phyloP scores from a whole-genome alignment of 177 flowering plant genomes.

The Tripterygium wilfordii region DNA sequence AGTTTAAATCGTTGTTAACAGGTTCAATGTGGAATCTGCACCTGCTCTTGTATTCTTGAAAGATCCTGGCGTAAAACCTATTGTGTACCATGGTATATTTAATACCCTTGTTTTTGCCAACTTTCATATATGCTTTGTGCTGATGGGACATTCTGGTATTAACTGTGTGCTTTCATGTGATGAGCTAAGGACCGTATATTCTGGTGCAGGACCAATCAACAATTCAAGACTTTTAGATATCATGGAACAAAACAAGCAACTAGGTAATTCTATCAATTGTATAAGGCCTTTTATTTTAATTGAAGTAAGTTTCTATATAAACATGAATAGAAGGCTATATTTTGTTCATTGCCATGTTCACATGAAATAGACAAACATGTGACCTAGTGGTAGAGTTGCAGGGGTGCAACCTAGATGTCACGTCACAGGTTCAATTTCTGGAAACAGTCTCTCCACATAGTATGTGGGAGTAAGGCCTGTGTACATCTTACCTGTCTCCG shows the following conservation, averaged over 20 bases:
- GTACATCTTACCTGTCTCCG: too few species aligned
- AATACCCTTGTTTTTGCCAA: constrained; percentile 4
- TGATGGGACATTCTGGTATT: not conserved
- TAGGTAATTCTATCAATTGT: constrained; percentile 34
- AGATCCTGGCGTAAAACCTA: constrained; percentile 82
- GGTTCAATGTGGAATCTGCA: constrained; percentile 91
- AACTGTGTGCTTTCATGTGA: not conserved
- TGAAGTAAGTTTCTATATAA: too few species aligned
- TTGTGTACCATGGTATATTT: constrained; percentile 66
- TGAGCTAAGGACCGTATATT: constrained; percentile 8
- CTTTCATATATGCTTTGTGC: not conserved
- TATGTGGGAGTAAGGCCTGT: too few species aligned
- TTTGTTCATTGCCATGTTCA: too few species aligned
- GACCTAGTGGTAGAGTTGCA: too few species aligned
- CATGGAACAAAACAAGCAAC: constrained; percentile 81
- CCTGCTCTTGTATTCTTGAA: constrained; percentile 86
- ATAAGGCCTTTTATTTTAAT: too few species aligned
- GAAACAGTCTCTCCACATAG: too few species aligned
- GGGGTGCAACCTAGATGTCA: too few species aligned
- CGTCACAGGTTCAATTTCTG: too few species aligned
- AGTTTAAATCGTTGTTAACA: constrained; percentile 18
- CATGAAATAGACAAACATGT: too few species aligned
- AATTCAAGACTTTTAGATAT: constrained; percentile 45
- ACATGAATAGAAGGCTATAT: too few species aligned
- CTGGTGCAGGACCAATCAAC: constrained; percentile 57